Evolutionary conservation across 306 rosid genomes (phyloP).

Genomic region (Abrus pulchellus): DNA sequence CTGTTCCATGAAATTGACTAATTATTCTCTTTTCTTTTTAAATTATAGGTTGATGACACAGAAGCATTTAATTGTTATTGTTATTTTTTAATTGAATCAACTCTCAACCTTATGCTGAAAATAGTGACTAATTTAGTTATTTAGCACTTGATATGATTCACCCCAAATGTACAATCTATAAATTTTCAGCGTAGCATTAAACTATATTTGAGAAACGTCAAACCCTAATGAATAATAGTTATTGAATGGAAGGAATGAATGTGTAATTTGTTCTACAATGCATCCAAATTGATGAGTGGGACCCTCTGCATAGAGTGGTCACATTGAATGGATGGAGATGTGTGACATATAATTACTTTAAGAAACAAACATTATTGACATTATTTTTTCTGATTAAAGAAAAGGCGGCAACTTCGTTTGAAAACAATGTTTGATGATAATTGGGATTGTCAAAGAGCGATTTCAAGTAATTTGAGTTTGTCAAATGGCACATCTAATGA

Average conservation of each 20-base stretch:
- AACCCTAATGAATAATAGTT: neutral
- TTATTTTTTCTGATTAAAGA: constrained; percentile 18
- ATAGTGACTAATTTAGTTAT: constrained; percentile 35
- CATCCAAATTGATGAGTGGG: constrained; percentile 52
- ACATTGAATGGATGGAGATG: constrained; percentile 55
- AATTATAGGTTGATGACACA: constrained; percentile 29
- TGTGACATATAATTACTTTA: constrained; percentile 25
- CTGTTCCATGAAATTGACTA: constrained; percentile 35
- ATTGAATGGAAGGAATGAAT: constrained; percentile 24
- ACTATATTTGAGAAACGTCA: neutral
- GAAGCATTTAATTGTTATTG: constrained; percentile 27
- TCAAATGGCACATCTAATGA: constrained; percentile 56
- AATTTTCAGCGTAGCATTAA: neutral
- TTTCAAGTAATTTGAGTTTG: constrained; percentile 45
- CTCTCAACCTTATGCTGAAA: constrained; percentile 12
- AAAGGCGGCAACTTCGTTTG: neutral
- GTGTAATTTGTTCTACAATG: constrained; percentile 43
- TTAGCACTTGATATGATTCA: neutral
- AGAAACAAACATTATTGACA: neutral
- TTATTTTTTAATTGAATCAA: neutral
- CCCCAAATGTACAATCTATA: constrained; percentile 28
- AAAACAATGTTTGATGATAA: constrained; percentile 38
- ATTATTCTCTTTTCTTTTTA: neutral
- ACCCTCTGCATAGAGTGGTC: constrained; percentile 41
- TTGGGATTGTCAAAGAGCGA: constrained; percentile 59